Conservation (phyloP, 2,329 filamentous ascomycete genomes). For the Cytospora paraplurivora region DNA sequence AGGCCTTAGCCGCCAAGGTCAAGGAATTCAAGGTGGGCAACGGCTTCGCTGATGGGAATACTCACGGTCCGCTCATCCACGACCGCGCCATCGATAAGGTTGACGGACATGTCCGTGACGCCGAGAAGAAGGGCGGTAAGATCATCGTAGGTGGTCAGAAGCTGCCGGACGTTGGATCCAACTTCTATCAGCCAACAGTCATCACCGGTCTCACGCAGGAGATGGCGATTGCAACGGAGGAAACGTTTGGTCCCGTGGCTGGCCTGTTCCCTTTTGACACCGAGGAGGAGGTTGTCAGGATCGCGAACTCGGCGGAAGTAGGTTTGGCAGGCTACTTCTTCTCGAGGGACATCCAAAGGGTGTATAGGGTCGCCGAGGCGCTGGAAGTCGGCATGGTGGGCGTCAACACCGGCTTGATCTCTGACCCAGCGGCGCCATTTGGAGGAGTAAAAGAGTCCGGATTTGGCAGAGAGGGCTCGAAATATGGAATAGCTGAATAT, state of each 20-base stretch:
- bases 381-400: constrained; percentile 88
- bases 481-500: constrained; percentile 78
- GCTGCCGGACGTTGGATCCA: constrained; percentile 72
- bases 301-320: constrained; percentile 82
- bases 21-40: constrained; percentile 73
- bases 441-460: constrained; percentile 83
- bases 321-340: constrained; percentile 96
- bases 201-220: constrained; percentile 82
- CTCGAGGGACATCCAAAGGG: constrained; percentile 63
- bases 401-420: constrained; percentile 73
- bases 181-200: constrained; percentile 90
- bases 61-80: constrained; percentile 85
- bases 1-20: constrained; percentile 71
- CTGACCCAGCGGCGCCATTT: constrained; percentile 63
- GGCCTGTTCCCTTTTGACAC: constrained; percentile 86
- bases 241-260: constrained; percentile 94
- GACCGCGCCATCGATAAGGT: constrained; percentile 79
- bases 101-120: constrained; percentile 77
- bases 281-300: constrained; percentile 81
- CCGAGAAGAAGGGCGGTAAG: constrained; percentile 73
- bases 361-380: constrained; percentile 64
- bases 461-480: constrained; percentile 76
- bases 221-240: constrained; percentile 83
- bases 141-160: constrained; percentile 75
- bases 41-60: constrained; percentile 70